Percentiles rank a stretch among this genome's conserved stretches.
phyloP scores from a whole-genome alignment of 169 alveolate species.

The Amoebophrya sp. region DNA sequence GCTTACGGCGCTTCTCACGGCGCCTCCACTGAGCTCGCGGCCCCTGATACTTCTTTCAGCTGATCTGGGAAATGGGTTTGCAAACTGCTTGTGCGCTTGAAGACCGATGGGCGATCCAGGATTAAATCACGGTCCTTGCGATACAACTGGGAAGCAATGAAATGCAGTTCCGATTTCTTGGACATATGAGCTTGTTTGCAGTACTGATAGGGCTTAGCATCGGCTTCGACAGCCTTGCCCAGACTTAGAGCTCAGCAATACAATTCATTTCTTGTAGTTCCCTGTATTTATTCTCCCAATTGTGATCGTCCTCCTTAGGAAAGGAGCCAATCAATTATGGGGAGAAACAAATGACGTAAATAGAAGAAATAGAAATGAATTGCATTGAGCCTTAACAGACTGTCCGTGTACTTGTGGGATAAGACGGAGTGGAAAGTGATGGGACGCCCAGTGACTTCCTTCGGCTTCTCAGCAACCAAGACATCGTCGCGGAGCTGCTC shows the following conservation, averaged over 20 bases:
- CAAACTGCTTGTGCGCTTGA: neutral
- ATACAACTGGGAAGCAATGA: neutral
- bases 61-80: neutral
- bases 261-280: neutral
- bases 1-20: too few species aligned
- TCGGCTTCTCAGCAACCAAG: conserved; percentile 11
- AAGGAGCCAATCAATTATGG: neutral
- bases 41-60: too few species aligned
- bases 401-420: neutral
- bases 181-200: neutral
- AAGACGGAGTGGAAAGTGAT: neutral
- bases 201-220: neutral
- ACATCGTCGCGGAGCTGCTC: conserved; percentile 8
- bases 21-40: too few species aligned
- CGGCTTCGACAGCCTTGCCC: neutral
- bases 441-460: neutral
- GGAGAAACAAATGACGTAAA: neutral
- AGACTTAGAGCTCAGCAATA: neutral
- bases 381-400: neutral
- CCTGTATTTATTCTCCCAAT: neutral
- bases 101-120: neutral
- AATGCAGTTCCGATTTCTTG: neutral
- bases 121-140: neutral
- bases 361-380: neutral
- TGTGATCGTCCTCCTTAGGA: neutral